phyloP scores from a whole-genome alignment of 2,329 filamentous ascomycete genomes.

The Xylogone sp. region DNA sequence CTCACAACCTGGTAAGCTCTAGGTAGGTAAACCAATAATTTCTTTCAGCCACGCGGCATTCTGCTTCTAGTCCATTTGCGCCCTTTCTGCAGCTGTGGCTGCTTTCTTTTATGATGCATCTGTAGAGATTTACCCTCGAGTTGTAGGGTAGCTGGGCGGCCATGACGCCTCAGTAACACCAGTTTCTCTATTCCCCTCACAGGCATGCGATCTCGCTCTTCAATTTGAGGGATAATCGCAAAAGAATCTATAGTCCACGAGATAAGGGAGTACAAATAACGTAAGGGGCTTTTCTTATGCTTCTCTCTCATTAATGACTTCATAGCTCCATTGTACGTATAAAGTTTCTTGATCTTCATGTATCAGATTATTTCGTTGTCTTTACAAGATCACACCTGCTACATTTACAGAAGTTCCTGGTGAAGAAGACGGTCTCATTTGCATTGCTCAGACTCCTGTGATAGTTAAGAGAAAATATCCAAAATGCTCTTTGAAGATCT shows the following conservation, averaged over 20 bases:
- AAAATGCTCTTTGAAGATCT: conserved; percentile 18
- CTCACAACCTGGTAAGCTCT: no score
- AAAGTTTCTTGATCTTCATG: background rate
- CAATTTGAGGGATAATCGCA: background rate
- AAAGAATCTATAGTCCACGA: background rate
- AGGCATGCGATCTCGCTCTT: background rate
- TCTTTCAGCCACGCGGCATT: background rate
- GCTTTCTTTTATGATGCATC: background rate
- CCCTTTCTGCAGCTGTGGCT: no score
- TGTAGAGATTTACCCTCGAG: background rate
- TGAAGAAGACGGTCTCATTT: no score
- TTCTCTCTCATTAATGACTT: background rate
- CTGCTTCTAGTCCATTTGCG: background rate
- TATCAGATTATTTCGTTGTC: no score
- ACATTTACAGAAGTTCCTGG: no score
- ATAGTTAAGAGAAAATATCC: background rate
- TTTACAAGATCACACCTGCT: no score
- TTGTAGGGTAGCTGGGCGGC: background rate
- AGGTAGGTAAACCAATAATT: background rate
- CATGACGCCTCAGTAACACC: background rate
- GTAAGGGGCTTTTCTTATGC: background rate
- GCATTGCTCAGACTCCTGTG: background rate
- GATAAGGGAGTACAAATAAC: background rate
- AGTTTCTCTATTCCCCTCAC: background rate
- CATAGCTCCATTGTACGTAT: background rate